These are phyloP conservation scores for Psilocybe cubensis DNA, from an alignment of 768 basidiomycete genomes.

Conservation along the genomic window DNA sequence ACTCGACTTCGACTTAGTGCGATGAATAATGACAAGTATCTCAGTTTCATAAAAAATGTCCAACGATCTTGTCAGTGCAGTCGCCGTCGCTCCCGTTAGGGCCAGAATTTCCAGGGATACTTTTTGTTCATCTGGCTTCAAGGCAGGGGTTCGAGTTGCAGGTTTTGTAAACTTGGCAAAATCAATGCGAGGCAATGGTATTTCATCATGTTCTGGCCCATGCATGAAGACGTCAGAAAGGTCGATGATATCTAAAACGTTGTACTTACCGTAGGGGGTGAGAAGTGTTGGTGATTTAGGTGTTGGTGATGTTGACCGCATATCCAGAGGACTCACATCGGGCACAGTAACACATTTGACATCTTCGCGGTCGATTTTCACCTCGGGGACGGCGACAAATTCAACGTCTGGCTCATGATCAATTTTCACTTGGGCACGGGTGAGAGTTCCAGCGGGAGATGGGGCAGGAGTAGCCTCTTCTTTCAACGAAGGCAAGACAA, in stretches of 20 bases:
- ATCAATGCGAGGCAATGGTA: slow-evolving; percentile 50
- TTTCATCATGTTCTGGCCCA: neutral
- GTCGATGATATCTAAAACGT: neutral
- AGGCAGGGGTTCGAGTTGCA: slow-evolving; percentile 15
- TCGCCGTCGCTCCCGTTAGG: slow-evolving; percentile 54
- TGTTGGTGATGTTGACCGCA: neutral
- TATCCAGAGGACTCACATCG: neutral
- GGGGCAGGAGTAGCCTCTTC: slow-evolving; percentile 67
- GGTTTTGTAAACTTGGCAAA: slow-evolving; percentile 47
- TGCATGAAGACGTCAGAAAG: neutral
- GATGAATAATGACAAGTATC: slow-evolving; percentile 67
- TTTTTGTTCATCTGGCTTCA: slow-evolving; percentile 44
- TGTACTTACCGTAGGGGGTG: neutral
- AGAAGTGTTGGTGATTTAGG: neutral
- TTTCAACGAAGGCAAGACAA: slow-evolving; percentile 63
- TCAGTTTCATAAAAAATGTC: slow-evolving; percentile 78
- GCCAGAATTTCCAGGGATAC: slow-evolving; percentile 78
- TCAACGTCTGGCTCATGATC: neutral
- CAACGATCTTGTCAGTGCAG: slow-evolving; percentile 44
- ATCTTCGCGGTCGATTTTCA: neutral
- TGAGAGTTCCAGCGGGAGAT: slow-evolving; percentile 58
- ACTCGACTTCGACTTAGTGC: slow-evolving; percentile 64
- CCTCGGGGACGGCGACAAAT: neutral
- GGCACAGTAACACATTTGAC: neutral
- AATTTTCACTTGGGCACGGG: slow-evolving; percentile 27